A percentile compares a stretch with the other conserved stretches of the same genome.
These are phyloP conservation scores for Naganishia friedmannii DNA, from an alignment of 768 basidiomycete genomes.

Conservation along the genomic window DNA sequence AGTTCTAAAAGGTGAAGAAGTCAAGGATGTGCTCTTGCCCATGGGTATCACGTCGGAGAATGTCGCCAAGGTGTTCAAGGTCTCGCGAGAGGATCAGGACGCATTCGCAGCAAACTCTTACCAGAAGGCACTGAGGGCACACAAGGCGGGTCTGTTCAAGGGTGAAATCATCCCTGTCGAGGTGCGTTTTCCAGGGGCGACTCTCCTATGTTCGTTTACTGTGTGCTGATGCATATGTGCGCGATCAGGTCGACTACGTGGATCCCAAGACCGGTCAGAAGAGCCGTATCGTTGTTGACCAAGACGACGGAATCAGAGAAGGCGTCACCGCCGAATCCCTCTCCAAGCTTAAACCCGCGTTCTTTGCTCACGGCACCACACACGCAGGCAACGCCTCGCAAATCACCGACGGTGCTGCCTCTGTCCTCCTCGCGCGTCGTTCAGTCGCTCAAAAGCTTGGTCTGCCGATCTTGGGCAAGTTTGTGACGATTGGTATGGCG, in stretches of 20 bases:
- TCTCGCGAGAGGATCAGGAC: slow-evolving; percentile 76
- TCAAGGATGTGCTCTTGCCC: slow-evolving; percentile 52
- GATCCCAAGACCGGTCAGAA: slow-evolving; percentile 73
- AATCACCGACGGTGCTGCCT: slow-evolving; percentile 87
- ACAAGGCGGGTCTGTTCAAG: slow-evolving; percentile 75
- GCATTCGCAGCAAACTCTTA: slow-evolving; percentile 78
- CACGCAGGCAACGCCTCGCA: slow-evolving; percentile 74
- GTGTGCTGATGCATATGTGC: not conserved
- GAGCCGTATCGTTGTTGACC: slow-evolving; percentile 66
- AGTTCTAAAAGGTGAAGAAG: slow-evolving; percentile 34
- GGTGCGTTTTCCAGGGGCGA: slow-evolving; percentile 16
- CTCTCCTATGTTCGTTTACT: not conserved
- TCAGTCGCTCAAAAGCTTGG: slow-evolving; percentile 76
- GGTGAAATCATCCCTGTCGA: slow-evolving; percentile 76
- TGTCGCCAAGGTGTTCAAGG: slow-evolving; percentile 65
- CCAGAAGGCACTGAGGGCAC: slow-evolving; percentile 76
- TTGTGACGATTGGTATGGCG: slow-evolving; percentile 64
- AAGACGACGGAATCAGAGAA: slow-evolving; percentile 80
- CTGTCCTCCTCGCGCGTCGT: slow-evolving; percentile 76
- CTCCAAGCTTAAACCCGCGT: slow-evolving; percentile 79
- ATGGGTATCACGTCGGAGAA: slow-evolving; percentile 97
- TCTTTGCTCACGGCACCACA: slow-evolving; percentile 64
- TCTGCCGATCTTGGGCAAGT: slow-evolving; percentile 84
- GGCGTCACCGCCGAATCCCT: slow-evolving; percentile 77
- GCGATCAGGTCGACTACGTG: slow-evolving; percentile 59